Evolutionary conservation across 2,329 filamentous ascomycete species (phyloP).

Genomic region (Paracoccidioides lutzii): DNA sequence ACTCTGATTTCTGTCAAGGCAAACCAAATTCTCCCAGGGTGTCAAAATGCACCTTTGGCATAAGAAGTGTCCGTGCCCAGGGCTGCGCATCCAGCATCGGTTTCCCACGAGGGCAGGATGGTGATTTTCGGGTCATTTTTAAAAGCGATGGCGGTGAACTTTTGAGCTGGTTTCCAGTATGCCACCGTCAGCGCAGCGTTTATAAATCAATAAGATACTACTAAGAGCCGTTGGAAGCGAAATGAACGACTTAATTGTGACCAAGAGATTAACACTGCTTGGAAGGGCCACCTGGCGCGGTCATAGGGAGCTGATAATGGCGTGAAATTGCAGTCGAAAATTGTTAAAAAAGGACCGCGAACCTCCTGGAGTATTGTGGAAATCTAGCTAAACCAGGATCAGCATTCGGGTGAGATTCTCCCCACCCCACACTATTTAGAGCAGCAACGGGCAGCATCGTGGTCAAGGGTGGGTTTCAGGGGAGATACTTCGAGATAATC

Average conservation of each 20-base stretch:
- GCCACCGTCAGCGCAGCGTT: too few species aligned
- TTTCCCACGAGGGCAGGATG: constrained; percentile 10
- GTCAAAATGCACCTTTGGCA: constrained; percentile 16
- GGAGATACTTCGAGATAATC: too few species aligned
- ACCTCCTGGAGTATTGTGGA: too few species aligned
- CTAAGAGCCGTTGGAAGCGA: constrained; percentile 1
- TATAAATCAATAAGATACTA: neutral
- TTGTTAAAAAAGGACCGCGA: too few species aligned
- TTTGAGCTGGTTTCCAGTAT: constrained; percentile 8
- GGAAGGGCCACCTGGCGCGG: neutral
- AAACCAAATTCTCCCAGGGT: too few species aligned
- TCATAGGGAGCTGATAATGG: neutral
- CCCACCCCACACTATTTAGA: too few species aligned
- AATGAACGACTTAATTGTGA: constrained; percentile 8
- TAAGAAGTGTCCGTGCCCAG: constrained; percentile 12
- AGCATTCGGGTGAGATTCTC: too few species aligned
- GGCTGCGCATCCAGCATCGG: constrained; percentile 14
- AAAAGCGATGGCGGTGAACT: constrained; percentile 17
- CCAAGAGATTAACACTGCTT: neutral
- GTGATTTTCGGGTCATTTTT: constrained; percentile 9
- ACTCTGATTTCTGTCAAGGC: too few species aligned
- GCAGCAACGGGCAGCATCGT: too few species aligned
- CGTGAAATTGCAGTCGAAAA: too few species aligned
- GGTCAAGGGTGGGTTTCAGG: too few species aligned
- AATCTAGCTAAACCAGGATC: too few species aligned